A percentile compares a stretch with the other conserved stretches of the same genome.
These are phyloP conservation scores for Lipomyces anomalus DNA, from an alignment of 805 yeast genomes.

Conservation along the genomic window DNA sequence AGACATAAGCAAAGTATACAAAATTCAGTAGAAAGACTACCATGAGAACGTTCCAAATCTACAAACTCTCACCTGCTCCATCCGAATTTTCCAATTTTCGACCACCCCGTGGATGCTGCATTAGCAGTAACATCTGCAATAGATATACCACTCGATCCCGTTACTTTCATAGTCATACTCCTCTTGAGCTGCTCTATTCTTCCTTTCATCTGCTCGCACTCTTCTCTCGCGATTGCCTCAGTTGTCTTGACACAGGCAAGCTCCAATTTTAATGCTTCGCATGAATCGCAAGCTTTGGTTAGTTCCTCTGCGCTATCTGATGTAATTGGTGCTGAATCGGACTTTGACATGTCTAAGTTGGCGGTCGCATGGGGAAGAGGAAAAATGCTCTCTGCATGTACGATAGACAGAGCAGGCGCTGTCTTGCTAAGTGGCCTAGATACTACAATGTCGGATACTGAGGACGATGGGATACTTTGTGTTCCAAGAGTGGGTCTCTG, in stretches of 20 bases:
- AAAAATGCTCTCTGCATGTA: too few species aligned
- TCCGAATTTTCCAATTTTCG: constrained; percentile 17
- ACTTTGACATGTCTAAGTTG: too few species aligned
- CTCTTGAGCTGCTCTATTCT: constrained; percentile 17
- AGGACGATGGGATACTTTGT: neutral
- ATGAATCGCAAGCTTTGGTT: constrained; percentile 28
- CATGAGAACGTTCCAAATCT: neutral
- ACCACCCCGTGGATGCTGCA: constrained; percentile 6
- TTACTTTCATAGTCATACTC: neutral
- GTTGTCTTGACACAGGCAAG: constrained; percentile 28
- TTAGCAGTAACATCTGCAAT: neutral
- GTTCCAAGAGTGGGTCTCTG: neutral
- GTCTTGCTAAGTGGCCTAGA: too few species aligned
- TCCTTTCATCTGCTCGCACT: constrained; percentile 28
- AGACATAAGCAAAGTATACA: neutral
- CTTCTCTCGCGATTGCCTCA: constrained; percentile 31
- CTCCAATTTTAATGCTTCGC: constrained; percentile 30
- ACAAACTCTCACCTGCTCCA: constrained; percentile 10
- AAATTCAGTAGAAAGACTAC: neutral
- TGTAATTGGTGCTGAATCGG: neutral
- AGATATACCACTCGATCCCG: neutral
- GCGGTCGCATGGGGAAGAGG: too few species aligned
- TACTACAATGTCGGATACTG: too few species aligned
- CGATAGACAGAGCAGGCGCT: too few species aligned
- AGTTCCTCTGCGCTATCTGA: too few species aligned